Percentiles rank a stretch among this genome's conserved stretches.
Evolutionary conservation across 176 grass and related monocot genomes (phyloP).

Genomic region (Zoysia pacifica): DNA sequence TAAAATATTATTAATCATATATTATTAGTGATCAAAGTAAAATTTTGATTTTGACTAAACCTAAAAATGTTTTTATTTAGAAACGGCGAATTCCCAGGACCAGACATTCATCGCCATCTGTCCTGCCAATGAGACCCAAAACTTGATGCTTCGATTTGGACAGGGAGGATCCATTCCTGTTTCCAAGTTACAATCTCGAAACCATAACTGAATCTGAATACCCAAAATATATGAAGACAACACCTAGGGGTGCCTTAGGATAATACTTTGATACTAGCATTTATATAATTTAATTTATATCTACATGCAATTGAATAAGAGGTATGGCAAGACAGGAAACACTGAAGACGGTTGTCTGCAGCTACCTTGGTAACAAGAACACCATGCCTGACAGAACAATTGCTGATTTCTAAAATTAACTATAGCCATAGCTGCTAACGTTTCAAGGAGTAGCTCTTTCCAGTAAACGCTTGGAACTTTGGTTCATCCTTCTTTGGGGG

Average conservation of each 20-base stretch:
- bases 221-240: background rate
- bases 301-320: slow-evolving; percentile 24
- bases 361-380: slow-evolving; percentile 8
- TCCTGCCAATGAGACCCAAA: background rate
- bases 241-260: background rate
- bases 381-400: background rate
- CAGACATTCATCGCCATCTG: slow-evolving; percentile 4
- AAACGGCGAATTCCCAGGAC: background rate
- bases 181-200: background rate
- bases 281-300: slow-evolving; percentile 29
- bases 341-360: slow-evolving; percentile 6
- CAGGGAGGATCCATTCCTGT: background rate
- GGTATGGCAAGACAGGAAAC: slow-evolving; percentile 18
- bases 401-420: background rate
- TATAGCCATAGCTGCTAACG: slow-evolving; percentile 30
- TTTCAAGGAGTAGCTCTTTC: slow-evolving; percentile 81
- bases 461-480: slow-evolving; percentile 77
- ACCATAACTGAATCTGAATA: background rate
- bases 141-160: background rate
- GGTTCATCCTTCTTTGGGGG: slow-evolving; percentile 61
- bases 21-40: too few species aligned
- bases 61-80: too few species aligned
- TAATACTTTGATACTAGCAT: slow-evolving; percentile 11
- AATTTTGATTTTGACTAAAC: too few species aligned
- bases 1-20: background rate